These are phyloP conservation scores for Melanogaster broomeanus DNA, from an alignment of 768 basidiomycete species.

Conservation along the genomic window DNA sequence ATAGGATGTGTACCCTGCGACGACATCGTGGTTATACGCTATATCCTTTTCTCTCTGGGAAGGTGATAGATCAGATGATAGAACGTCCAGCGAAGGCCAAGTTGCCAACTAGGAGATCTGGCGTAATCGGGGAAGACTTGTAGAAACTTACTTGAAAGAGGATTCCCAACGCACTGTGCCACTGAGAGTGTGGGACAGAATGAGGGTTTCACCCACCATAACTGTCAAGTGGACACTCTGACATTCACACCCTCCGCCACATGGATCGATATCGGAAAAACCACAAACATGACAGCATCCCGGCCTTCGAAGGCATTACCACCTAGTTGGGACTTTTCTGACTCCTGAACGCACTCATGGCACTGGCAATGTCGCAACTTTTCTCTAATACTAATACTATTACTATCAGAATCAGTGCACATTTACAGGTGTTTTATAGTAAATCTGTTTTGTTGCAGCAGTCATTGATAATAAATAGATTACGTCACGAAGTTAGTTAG, in stretches of 20 bases:
- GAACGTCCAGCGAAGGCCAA: not conserved
- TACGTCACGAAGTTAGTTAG: too few relatives aligned
- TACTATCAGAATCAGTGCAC: too few relatives aligned
- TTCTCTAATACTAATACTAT: too few relatives aligned
- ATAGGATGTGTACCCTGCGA: slow-evolving; percentile 38
- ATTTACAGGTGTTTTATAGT: too few relatives aligned
- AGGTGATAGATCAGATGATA: slow-evolving; percentile 1
- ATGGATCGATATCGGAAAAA: too few relatives aligned
- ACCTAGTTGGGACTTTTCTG: too few relatives aligned
- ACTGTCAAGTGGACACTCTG: not conserved
- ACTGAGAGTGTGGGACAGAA: not conserved
- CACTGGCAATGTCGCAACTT: too few relatives aligned
- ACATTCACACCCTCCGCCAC: slow-evolving; percentile 1
- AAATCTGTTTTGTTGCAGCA: too few relatives aligned
- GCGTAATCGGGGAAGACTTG: slow-evolving; percentile 8
- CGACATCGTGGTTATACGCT: slow-evolving; percentile 32
- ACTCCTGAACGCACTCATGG: too few relatives aligned
- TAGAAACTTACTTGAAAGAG: not conserved
- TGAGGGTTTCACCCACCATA: too few relatives aligned
- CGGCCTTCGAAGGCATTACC: too few relatives aligned
- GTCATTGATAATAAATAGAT: too few relatives aligned
- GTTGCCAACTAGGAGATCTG: slow-evolving; percentile 4
- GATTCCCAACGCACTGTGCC: not conserved
- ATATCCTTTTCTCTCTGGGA: slow-evolving; percentile 5
- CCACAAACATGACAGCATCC: not conserved